phyloP scores from a whole-genome alignment of 2,329 filamentous ascomycete species.

The Xylariaceae sp. region DNA sequence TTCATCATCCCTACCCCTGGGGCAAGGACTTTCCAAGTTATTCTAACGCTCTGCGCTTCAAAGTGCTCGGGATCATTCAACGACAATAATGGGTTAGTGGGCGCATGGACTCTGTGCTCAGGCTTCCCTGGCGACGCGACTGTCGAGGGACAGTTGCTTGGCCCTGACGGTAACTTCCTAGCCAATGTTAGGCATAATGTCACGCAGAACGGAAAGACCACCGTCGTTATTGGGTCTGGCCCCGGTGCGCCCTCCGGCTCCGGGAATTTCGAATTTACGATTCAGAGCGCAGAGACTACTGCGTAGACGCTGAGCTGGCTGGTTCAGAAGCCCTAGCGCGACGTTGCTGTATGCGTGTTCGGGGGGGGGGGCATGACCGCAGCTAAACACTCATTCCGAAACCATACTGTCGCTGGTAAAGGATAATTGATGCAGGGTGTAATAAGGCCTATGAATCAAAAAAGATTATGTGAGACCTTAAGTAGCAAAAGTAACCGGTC shows the following conservation, averaged over 20 bases:
- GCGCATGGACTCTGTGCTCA: conserved; percentile 9
- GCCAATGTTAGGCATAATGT: conserved; percentile 10
- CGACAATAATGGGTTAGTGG: background rate
- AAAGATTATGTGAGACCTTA: too few relatives aligned
- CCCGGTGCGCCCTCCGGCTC: background rate
- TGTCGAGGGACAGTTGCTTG: conserved; percentile 6
- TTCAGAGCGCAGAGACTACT: conserved; percentile 5
- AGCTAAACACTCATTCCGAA: too few relatives aligned
- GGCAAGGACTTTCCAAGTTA: background rate
- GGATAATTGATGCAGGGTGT: too few relatives aligned
- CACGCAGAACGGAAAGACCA: conserved; percentile 9
- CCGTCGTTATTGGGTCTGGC: conserved; percentile 2
- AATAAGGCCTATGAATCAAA: too few relatives aligned
- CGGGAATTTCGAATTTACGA: background rate
- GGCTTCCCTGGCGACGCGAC: conserved; percentile 4
- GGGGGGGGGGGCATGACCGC: too few relatives aligned
- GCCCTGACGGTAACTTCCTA: background rate
- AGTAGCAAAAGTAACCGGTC: too few relatives aligned
- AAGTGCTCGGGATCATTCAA: conserved; percentile 7
- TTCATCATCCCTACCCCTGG: background rate
- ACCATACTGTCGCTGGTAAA: too few relatives aligned
- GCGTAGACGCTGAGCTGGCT: too few relatives aligned
- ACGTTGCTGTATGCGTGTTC: too few relatives aligned
- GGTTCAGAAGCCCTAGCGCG: too few relatives aligned
- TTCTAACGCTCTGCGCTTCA: background rate